Evolutionary conservation across 2,329 filamentous ascomycete genomes (phyloP), one percentile per base, ranked within the genome.

Genomic region (Fusarium clavum): DNA sequence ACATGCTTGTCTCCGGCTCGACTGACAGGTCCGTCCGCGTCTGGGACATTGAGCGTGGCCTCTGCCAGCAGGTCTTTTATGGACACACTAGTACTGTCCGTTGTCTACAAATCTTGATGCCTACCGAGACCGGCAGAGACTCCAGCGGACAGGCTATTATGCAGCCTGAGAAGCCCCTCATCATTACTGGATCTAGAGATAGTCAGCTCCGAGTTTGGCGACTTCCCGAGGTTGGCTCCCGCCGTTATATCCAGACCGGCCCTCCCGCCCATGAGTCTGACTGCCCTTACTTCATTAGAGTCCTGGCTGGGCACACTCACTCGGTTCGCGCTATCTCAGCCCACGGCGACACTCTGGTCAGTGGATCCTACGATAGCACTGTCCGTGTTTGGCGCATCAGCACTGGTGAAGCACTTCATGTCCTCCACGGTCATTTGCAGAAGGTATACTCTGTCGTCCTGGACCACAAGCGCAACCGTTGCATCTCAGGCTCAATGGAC

Each of bases 401-500:
- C 57, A 99, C 94, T 0, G 96, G 96, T 51, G 94, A 98, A 76
- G 89, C 92, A 10, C 79, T 96, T 6, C 93, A 97, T 76, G 90
- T 94, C 14, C 85, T 99, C 7, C 90, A 92, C 66, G 96, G 96
- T 2, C 96, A 99, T 78, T 88, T 89, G 1, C 91, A 95, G 78
- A 98, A 99, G 79, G 96, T 99, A 1, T 99, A 99, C 79, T 98
- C 94, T 65, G 96, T 99, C 11, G 96, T 99, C 11, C 84, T 98
- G 24, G 96, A 99, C 76, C 92, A 94, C 72, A 90, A 92, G 74
- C 92, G 96, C 63, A 97, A 97, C 76, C 92, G 95, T 43, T 99
- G 96, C 81, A 98, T 99, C 69, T 98, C 94, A 69, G 96, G 96
- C 14, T 97, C 94, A 9, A 99, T 99, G 96, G 96, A 99, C 79